Evolutionary conservation across 23 red algal species (phyloP).

Genomic region (Agarophyton chilense): DNA sequence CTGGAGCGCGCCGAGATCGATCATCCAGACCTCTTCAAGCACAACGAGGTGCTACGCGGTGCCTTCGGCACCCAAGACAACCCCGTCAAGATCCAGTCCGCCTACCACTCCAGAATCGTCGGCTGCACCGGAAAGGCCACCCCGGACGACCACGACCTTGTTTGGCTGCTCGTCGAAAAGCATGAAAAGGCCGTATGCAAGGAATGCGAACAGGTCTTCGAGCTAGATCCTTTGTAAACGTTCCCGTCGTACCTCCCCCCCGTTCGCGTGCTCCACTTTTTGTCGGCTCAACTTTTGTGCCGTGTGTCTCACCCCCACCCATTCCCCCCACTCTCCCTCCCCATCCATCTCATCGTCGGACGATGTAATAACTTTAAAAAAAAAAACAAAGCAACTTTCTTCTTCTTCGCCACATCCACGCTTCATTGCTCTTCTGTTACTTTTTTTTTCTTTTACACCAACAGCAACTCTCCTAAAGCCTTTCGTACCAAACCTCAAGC

Average conservation of each 20-base stretch:
- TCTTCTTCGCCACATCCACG: no score
- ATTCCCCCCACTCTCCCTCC: no score
- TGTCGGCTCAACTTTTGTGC: neutral
- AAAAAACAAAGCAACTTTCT: no score
- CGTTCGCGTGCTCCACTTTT: slow-evolving; percentile 21
- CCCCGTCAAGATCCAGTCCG: slow-evolving; percentile 83
- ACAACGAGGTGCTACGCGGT: slow-evolving; percentile 91
- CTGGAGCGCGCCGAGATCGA: slow-evolving; percentile 88
- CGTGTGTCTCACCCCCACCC: no score
- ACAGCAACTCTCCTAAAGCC: no score
- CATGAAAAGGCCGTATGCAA: slow-evolving; percentile 56
- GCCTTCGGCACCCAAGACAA: slow-evolving; percentile 87
- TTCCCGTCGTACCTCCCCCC: neutral
- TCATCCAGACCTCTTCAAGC: slow-evolving; percentile 85
- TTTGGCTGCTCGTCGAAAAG: slow-evolving; percentile 86
- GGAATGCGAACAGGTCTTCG: slow-evolving; percentile 92
- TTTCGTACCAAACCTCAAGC: slow-evolving; percentile 55
- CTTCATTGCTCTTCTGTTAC: neutral
- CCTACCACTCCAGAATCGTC: slow-evolving; percentile 84
- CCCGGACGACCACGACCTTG: slow-evolving; percentile 94
- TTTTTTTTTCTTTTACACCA: neutral
- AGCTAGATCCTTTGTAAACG: slow-evolving; percentile 71
- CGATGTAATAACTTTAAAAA: no score
- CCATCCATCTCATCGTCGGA: no score
- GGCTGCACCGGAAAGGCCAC: slow-evolving; percentile 91